These are phyloP conservation scores for Dactylis glomerata DNA, from an alignment of 176 grass and related monocot genomes.

Conservation along the genomic window DNA sequence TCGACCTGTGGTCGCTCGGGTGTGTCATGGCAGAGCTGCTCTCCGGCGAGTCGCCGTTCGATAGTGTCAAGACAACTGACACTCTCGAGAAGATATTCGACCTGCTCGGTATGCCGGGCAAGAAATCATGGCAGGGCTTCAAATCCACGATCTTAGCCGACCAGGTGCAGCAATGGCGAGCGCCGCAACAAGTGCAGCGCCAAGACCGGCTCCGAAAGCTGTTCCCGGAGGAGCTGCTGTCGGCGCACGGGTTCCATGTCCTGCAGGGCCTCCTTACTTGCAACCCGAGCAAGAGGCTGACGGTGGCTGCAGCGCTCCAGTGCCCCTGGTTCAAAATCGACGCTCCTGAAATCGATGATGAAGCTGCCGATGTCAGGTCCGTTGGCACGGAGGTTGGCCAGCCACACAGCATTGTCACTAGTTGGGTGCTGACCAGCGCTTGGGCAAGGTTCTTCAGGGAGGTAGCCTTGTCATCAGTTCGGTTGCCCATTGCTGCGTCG, in stretches of 20 bases:
- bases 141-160: not conserved
- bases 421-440: not conserved
- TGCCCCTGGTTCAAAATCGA: slow-evolving; percentile 31
- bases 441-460: not conserved
- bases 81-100: slow-evolving; percentile 19
- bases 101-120: not conserved
- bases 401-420: not conserved
- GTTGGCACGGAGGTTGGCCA: not conserved
- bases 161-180: not conserved
- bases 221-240: slow-evolving; percentile 19
- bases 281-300: slow-evolving; percentile 32
- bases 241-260: slow-evolving; percentile 19
- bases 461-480: not conserved
- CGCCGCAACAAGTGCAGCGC: not conserved
- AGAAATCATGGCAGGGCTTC: not conserved
- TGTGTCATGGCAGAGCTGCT: slow-evolving; percentile 52
- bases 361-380: not conserved
- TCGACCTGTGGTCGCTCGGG: slow-evolving; percentile 44
- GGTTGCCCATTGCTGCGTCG: not conserved
- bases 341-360: not conserved
- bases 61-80: not conserved
- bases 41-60: slow-evolving; percentile 9
- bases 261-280: slow-evolving; percentile 31
- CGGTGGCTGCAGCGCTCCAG: slow-evolving; percentile 6
- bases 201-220: not conserved